Base-by-base conservation (phyloP, 106 monocot genomes). In the Acorus calamus region DNA sequence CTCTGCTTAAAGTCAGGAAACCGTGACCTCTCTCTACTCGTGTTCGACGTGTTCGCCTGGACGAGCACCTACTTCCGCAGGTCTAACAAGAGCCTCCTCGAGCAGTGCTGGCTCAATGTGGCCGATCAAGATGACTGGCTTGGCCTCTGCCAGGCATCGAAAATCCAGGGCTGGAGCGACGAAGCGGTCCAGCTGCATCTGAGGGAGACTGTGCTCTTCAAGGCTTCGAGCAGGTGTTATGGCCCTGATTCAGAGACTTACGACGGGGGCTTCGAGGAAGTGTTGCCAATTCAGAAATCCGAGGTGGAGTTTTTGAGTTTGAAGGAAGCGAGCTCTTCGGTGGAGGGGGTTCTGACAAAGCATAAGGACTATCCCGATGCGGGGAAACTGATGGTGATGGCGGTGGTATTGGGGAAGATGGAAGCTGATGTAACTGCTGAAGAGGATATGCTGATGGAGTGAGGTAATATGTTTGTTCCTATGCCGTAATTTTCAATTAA, bases 321-420 rank as follows among this genome's bases (percentile, higher is more conserved):
- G 12, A 73, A 56, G 52, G 69, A 56, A 11, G 46, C 46, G 14
- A 56, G 44, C 6, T 66, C 66, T 12, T 98, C 85, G 6, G 96
- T 92, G 46, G 88, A 92, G 74, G 68, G 67, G 14, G 73, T 98
- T 45, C 56, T 98, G 69, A 83, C 83, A 83, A 80, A 81, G 74
- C 96, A 98, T 69, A 81, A 74, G 62, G 82, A 77, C 79, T 98
- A 88, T 47, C 88, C 88, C 4, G 87, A 92, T 70, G 96, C 96
- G 1, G 96, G 88, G 49, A 92, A 98, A 71, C 77, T 98, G 43
- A 98, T 98, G 91, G 44, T 98, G 61, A 88, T 83, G 61, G 85
- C 96, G 8, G 7, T 92, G 42, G 44, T 82, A 12, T 69, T 98
- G 88, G 88, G 83, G 11, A 85, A 85, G 73, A 69, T 63, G 41